Evolutionary conservation across 192 early-diverging fungal genomes (phyloP).

Genomic region (Rhizophlyctis rosea): DNA sequence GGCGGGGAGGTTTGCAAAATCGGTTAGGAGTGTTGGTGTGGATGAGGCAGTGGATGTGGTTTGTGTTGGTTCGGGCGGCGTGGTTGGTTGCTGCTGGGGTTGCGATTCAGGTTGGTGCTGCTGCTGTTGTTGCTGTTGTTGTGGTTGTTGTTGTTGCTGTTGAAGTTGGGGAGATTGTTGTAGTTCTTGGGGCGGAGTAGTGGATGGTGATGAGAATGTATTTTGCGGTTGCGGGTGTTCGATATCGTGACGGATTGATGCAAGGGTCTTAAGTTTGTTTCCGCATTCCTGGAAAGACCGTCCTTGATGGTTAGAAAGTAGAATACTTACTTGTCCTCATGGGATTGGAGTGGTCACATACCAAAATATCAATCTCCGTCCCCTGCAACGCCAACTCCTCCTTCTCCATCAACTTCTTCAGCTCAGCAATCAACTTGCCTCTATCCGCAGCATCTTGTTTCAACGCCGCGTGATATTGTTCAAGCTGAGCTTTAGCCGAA

Average conservation of each 20-base stretch:
- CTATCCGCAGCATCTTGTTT: slow-evolving; percentile 15
- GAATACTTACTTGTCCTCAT: background rate
- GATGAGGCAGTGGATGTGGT: too few relatives aligned
- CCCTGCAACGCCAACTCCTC: background rate
- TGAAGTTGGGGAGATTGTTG: too few relatives aligned
- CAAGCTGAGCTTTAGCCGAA: slow-evolving; percentile 4
- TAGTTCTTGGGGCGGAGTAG: too few relatives aligned
- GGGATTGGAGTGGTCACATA: background rate
- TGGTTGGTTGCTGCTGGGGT: too few relatives aligned
- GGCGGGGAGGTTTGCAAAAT: too few relatives aligned
- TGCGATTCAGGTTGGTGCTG: too few relatives aligned
- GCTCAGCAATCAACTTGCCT: slow-evolving; percentile 15
- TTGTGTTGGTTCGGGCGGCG: too few relatives aligned
- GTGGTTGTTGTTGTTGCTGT: too few relatives aligned
- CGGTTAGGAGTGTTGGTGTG: too few relatives aligned
- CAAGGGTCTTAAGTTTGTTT: background rate
- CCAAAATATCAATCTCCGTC: background rate
- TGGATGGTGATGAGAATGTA: background rate
- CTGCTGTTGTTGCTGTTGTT: too few relatives aligned
- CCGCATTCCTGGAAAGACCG: background rate
- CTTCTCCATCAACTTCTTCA: slow-evolving; percentile 23
- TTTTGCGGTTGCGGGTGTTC: background rate
- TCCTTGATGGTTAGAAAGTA: background rate
- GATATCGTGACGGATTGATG: background rate
- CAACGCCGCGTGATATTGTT: slow-evolving; percentile 12